Evolutionary conservation across 768 basidiomycete genomes (phyloP).

Genomic region (Agrocybe chaxingu): DNA sequence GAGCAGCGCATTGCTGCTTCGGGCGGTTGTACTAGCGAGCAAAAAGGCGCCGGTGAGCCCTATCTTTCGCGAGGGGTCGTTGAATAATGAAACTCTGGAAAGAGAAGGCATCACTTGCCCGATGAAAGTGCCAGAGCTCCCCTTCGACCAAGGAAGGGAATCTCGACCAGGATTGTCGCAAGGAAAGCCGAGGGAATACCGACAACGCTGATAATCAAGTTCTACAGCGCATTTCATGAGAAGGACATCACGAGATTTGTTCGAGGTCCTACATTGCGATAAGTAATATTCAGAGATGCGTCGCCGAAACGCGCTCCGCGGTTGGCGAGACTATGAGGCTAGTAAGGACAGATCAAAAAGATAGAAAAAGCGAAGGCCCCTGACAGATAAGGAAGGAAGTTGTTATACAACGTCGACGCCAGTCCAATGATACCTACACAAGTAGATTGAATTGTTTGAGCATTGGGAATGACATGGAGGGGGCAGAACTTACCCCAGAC

Average conservation of each 20-base stretch:
- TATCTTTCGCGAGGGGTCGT: constrained; percentile 44
- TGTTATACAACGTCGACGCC: constrained; percentile 68
- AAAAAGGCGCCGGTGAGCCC: constrained; percentile 73
- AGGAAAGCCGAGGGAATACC: constrained; percentile 69
- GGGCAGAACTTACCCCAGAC: constrained; percentile 33
- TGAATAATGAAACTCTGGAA: constrained; percentile 32
- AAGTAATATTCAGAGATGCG: constrained; percentile 62
- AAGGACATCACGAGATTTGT: neutral
- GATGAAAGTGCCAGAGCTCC: constrained; percentile 67
- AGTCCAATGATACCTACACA: constrained; percentile 63
- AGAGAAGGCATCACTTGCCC: constrained; percentile 39
- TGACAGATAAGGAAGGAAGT: constrained; percentile 27
- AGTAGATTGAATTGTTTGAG: neutral
- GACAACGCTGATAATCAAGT: constrained; percentile 62
- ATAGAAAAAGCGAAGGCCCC: constrained; percentile 1
- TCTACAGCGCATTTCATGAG: constrained; percentile 29
- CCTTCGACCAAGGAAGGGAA: constrained; percentile 57
- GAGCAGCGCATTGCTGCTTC: constrained; percentile 60
- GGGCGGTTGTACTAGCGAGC: constrained; percentile 67
- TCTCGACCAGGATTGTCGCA: constrained; percentile 66
- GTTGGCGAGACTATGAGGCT: constrained; percentile 43
- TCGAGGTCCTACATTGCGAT: constrained; percentile 52
- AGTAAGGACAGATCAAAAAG: neutral
- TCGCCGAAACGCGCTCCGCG: constrained; percentile 67
- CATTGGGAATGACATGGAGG: neutral